These are phyloP conservation scores for Colletotrichum sp. DNA, from an alignment of 2,329 filamentous ascomycete species.

Conservation along the genomic window DNA sequence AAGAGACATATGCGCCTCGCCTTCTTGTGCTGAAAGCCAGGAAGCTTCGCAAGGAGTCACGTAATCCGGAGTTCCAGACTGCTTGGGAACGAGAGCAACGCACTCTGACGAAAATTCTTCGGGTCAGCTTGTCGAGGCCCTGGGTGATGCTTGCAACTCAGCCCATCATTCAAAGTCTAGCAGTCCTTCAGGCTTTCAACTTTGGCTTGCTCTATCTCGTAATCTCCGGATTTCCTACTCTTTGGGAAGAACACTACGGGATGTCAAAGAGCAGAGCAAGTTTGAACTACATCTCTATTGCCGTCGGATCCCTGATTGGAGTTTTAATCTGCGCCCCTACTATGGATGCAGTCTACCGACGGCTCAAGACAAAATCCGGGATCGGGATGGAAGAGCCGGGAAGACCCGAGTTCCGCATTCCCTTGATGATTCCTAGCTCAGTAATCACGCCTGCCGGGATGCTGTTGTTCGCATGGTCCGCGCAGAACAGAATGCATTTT, in stretches of 20 bases:
- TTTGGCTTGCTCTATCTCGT: constrained; percentile 70
- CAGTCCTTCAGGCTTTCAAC: constrained; percentile 60
- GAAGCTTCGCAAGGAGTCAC: constrained; percentile 34
- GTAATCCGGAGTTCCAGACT: constrained; percentile 34
- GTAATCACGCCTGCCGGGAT: constrained; percentile 44
- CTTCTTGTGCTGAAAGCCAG: constrained; percentile 38
- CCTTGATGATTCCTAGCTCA: constrained; percentile 44
- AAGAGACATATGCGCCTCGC: constrained; percentile 41
- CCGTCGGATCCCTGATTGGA: constrained; percentile 65
- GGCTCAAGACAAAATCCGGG: constrained; percentile 29
- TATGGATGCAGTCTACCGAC: constrained; percentile 44
- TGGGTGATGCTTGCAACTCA: constrained; percentile 62
- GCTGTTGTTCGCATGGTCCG: constrained; percentile 49
- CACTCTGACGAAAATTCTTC: constrained; percentile 28
- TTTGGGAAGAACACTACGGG: constrained; percentile 62
- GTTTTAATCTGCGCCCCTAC: constrained; percentile 49
- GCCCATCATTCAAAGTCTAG: constrained; percentile 62
- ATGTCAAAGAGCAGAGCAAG: constrained; percentile 63
- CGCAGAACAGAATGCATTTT: constrained; percentile 49
- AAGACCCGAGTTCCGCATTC: constrained; percentile 61
- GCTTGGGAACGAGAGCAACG: constrained; percentile 39
- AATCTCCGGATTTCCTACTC: constrained; percentile 63
- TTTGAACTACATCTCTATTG: constrained; percentile 68
- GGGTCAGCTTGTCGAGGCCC: constrained; percentile 53
- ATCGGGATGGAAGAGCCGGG: constrained; percentile 25